Evolutionary conservation across 441 rosid genomes (phyloP), one percentile per base, ranked within the genome.

Genomic region (Pelargonium myrrhifolium): DNA sequence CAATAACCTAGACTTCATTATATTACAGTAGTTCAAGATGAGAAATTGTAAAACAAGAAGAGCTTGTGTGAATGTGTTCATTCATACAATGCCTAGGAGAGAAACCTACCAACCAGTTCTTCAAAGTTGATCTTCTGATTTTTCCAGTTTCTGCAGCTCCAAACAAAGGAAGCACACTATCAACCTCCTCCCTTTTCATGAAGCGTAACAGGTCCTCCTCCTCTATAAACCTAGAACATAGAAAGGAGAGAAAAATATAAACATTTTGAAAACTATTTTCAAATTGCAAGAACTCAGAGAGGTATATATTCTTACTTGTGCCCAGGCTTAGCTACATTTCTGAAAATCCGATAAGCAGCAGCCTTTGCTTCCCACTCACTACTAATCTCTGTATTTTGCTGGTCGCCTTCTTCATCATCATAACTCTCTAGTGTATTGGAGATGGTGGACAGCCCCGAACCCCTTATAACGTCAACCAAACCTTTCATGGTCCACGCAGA

Each of bases 401-500:
- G 81, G 64, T 78, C 80, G 3, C 69, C 78, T 8, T 11, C 76
- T 22, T 22, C 71, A 14, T 70, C 81, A 28, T 67, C 66, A 6
- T 60, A 37, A 11, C 68, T 71, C 69, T 88, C 93, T 64, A 90
- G 64, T 0, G 91, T 69, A 65, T 79, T 76, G 12, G 98, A 93
- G 66, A 93, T 82, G 22, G 97, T 89, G 0, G 90, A 81, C 58
- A 89, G 80, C 69, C 92, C 85, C 0, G 97, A 88, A 62, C 70
- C 84, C 75, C 82, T 82, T 11, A 90, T 86, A 0, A 88, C 96
- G 62, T 93, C 98, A 9, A 90, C 83, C 85, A 90, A 75, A 64
- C 81, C 84, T 79, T 90, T 87, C 97, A 90, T 87, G 3, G 93
- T 85, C 97, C 94, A 88, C 70, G 96, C 81, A 0, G 97, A 88